Conservation (phyloP, 345 rosid genomes). For the Bruguiera parviflora region DNA sequence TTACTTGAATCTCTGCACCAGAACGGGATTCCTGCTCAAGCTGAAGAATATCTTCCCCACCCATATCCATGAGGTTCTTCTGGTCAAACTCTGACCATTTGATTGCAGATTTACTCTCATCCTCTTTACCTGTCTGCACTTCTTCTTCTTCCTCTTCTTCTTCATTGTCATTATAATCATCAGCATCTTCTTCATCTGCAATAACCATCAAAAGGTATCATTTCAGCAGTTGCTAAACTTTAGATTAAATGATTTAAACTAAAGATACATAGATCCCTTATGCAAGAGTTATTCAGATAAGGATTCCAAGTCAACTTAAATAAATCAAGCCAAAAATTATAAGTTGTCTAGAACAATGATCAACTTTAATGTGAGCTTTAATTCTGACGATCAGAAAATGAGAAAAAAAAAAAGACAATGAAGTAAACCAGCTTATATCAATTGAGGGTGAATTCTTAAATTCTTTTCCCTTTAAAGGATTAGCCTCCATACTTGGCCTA, state of each 20-base stretch:
- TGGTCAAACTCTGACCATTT: slow-evolving; percentile 93
- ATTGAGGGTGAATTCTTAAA: too few species aligned
- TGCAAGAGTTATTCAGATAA: too few species aligned
- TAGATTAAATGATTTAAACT: neutral
- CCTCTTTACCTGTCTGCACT: slow-evolving; percentile 48
- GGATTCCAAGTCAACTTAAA: too few species aligned
- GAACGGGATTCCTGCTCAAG: slow-evolving; percentile 30
- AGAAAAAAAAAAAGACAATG: too few species aligned
- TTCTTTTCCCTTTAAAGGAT: too few species aligned
- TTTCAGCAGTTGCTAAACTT: neutral
- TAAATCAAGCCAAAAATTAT: too few species aligned
- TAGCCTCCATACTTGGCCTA: too few species aligned
- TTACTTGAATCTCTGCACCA: slow-evolving; percentile 32
- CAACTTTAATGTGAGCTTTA: too few species aligned
- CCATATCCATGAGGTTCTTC: slow-evolving; percentile 13
- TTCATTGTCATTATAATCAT: slow-evolving; percentile 41
- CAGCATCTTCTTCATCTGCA: slow-evolving; percentile 52
- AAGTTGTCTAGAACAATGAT: too few species aligned
- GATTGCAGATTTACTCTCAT: slow-evolving; percentile 74
- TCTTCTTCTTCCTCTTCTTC: slow-evolving; percentile 42
- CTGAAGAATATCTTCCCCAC: slow-evolving; percentile 31
- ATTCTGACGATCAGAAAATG: too few species aligned
- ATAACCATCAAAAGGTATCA: slow-evolving; percentile 1
- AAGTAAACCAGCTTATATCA: too few species aligned
- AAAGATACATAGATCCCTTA: neutral